A percentile compares a stretch with the other conserved stretches of the same genome.
Evolutionary conservation across 1,139 yeast genomes (phyloP).

Genomic region (Suzukiozyma palmioleophila): DNA sequence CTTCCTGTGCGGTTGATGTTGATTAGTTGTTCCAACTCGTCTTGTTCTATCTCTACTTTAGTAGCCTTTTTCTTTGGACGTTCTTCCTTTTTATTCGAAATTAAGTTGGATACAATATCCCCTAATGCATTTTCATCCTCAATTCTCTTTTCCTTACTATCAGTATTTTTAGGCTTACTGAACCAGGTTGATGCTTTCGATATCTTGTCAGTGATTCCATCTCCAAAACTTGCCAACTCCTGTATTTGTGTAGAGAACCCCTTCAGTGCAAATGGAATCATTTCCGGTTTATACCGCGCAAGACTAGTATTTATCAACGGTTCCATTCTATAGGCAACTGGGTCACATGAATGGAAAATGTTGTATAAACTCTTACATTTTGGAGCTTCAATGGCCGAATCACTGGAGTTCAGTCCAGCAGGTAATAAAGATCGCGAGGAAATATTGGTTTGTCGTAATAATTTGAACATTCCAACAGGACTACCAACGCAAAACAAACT

Average conservation of each 20-base stretch:
- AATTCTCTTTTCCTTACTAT: constrained; percentile 13
- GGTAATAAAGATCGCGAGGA: constrained; percentile 29
- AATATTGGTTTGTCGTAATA: constrained; percentile 57
- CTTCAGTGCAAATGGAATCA: constrained; percentile 53
- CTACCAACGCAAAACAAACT: constrained; percentile 83
- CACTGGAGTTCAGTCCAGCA: constrained; percentile 16
- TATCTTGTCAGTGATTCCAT: constrained; percentile 42
- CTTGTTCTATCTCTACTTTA: constrained; percentile 17
- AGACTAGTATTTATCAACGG: constrained; percentile 63
- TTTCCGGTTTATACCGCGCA: constrained; percentile 54
- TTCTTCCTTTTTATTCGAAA: constrained; percentile 17
- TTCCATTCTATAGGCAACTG: constrained; percentile 81
- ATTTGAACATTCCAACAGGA: constrained; percentile 82
- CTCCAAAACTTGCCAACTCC: constrained; percentile 37
- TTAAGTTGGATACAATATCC: constrained; percentile 36
- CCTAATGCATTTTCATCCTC: constrained; percentile 40
- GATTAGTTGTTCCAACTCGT: constrained; percentile 31
- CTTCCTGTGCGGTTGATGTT: constrained; percentile 66
- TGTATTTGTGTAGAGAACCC: constrained; percentile 43
- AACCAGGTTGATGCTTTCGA: constrained; percentile 44
- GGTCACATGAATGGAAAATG: constrained; percentile 84
- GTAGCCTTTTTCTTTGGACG: constrained; percentile 15
- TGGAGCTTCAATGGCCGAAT: constrained; percentile 27
- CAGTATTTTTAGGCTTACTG: constrained; percentile 18
- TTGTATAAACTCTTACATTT: constrained; percentile 64